Base-by-base conservation (phyloP, 768 basidiomycete genomes). In the Lentinula detonsa region DNA sequence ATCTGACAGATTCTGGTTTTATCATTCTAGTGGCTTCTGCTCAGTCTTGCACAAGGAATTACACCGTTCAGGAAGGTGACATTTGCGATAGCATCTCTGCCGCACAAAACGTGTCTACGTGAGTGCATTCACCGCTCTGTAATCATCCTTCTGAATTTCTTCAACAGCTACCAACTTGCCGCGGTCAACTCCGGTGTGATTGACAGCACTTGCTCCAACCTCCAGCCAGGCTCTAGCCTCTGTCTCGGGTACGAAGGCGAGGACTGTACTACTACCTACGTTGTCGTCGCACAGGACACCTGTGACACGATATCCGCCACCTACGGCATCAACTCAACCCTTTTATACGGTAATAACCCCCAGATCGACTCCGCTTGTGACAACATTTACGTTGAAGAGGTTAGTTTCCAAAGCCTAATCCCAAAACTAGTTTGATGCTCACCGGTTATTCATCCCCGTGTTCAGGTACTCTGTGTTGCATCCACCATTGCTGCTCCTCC, bases 311-410 rank as follows among this genome's bases (percentile, higher is more conserved):
- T 93, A 58, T 60, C 77, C 33, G 16, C 50, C 31, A 64, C 56
- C 1, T 65, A 73, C 65, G 71, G 75, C 39, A 66, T 88, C 71
- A 82, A 85, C 76, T 60, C 65, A 28, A 82, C 83, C 40, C 76
- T 84, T 4, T 75, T 93, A 34, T 75, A 70, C 68, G 15, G 64
- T 61, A 91, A 92, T 82, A 93, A 93, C 82, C 91, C 89, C 18
- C 85, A 91, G 71, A 78, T 92, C 65, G 64, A 83, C 66, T 2
- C 50, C 0, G 74, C 69, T 0, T 88, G 85, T 72, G 73, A 65
- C 65, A 91, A 91, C 76, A 76, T 93, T 70, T 90, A 91, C 73
- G 68, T 87, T 61, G 89, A 86, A 68, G 87, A 91, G 83, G 90
- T 91, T 54, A 59, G 80, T 75, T 4, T 15, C 18, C 18, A 16